Evolutionary conservation across 2,329 filamentous ascomycete genomes (phyloP), one percentile per base, ranked within the genome.

Genomic region (Lasiodiplodia citricola): DNA sequence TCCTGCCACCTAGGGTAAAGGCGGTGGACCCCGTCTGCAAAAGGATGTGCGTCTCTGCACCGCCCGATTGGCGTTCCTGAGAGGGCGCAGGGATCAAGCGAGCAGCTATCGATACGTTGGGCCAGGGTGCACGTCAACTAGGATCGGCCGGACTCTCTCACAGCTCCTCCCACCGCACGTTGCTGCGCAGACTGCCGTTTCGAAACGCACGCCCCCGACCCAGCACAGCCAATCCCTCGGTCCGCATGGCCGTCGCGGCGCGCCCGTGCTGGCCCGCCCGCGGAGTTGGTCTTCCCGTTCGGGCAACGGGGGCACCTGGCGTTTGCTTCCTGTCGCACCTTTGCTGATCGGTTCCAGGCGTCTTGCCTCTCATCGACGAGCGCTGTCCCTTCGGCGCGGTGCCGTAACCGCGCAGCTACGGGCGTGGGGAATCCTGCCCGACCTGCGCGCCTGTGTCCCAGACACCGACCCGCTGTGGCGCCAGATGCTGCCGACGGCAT

Each of bases 381-480:
- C 52, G 16, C 18, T 31, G 52, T 28, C 52, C 52, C 25, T 55
- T n/a, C 52, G 52, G 52, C 23, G 52, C 52, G 52, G 52, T 55
- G 52, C 52, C 52, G 52, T 58, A 38, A 58, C 35, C 35, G 56
- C 31, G 35, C 56, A 58, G 56, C 56, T 38, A n/a, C n/a, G 35
- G n/a, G 18, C 31, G 18, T 58, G 56, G 56, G 56, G 56, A 58
- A 58, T 58, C 35, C 31, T 58, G 56, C 56, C 56, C 56, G 56
- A 58, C 41, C 18, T 44, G 41, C 41, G 41, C 41, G 41, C 41
- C 41, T 55, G 52, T 55, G 52, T 25, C 52, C 31, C 25, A 3
- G 25, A 25, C 56, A 35, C 35, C 28, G 18, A 28, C 38, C 38
- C 56, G 35, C 56, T 58, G 56, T 58, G 56, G 56, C 56, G 52